phyloP scores from a whole-genome alignment of 139 green algal species.

The Haematococcus lacustris region DNA sequence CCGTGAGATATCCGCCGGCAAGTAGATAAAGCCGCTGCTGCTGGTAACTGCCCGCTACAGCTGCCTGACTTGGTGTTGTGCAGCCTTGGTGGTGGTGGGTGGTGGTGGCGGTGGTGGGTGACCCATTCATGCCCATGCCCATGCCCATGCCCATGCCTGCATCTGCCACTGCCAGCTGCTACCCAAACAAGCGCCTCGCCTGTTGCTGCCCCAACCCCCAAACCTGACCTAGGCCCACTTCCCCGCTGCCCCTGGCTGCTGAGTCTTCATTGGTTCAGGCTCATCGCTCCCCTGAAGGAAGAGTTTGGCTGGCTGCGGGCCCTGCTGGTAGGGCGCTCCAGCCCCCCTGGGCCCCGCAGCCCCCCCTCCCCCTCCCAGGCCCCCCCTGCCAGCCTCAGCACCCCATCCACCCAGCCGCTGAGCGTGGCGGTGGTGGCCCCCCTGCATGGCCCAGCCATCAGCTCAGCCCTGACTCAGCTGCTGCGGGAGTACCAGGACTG shows the following conservation, averaged over 20 bases:
- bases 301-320: constrained; percentile 8
- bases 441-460: constrained; percentile 81
- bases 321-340: background rate
- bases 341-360: too few species aligned
- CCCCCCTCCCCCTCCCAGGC: background rate
- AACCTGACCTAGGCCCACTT: too few species aligned
- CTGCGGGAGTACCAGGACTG: constrained; percentile 60
- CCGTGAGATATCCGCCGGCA: too few species aligned
- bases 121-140: too few species aligned
- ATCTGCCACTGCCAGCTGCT: background rate
- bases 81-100: too few species aligned
- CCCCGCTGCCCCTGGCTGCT: background rate
- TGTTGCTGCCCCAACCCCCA: too few species aligned
- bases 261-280: background rate
- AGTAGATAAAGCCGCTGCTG: too few species aligned
- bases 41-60: too few species aligned
- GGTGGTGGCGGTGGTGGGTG: too few species aligned
- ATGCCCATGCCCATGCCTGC: too few species aligned
- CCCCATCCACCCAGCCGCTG: background rate
- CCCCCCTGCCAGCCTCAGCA: background rate
- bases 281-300: background rate
- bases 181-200: too few species aligned
- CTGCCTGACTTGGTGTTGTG: too few species aligned
- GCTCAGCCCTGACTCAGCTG: constrained; percentile 55
- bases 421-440: constrained; percentile 41